These are phyloP conservation scores for Tricholoma furcatifolium DNA, from an alignment of 768 basidiomycete genomes.

Conservation along the genomic window DNA sequence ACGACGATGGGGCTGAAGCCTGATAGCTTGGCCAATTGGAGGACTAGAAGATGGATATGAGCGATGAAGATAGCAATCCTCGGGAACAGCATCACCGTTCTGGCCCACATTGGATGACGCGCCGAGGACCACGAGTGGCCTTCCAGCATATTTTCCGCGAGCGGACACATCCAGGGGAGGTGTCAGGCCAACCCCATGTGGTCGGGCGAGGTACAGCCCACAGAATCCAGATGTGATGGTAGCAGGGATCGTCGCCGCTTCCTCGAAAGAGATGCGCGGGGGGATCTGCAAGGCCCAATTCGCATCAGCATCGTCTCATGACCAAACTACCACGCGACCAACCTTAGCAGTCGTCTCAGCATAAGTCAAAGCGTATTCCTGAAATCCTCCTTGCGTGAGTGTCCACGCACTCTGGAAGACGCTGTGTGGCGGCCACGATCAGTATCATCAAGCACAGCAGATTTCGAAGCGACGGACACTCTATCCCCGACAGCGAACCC, in stretches of 20 bases:
- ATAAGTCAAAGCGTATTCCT: conserved; percentile 25
- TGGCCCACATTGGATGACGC: conserved; percentile 37
- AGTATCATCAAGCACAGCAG: background rate
- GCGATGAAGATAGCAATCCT: background rate
- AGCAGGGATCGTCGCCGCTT: conserved; percentile 33
- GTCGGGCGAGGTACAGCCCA: conserved; percentile 28
- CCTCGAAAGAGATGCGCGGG: conserved; percentile 28
- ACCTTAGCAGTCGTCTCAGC: conserved; percentile 19
- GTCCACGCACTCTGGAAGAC: conserved; percentile 11
- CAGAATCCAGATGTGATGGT: conserved; percentile 25
- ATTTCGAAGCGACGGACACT: conserved; percentile 37
- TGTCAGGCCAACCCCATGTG: conserved; percentile 24
- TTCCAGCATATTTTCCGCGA: conserved; percentile 15
- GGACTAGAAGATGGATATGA: background rate
- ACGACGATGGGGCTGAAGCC: conserved; percentile 38
- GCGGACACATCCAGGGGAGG: conserved; percentile 32
- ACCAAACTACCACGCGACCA: conserved; percentile 13
- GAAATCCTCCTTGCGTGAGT: conserved; percentile 19
- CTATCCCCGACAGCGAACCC: conserved; percentile 50
- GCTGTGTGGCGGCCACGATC: background rate
- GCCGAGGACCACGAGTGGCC: conserved; percentile 33
- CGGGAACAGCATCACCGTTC: conserved; percentile 21
- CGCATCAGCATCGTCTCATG: too few relatives aligned
- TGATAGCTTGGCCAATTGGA: conserved; percentile 34
- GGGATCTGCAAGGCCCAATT: conserved; percentile 30